Conservation (phyloP, 2,329 filamentous ascomycete species). For the Colletotrichum endophyticum region DNA sequence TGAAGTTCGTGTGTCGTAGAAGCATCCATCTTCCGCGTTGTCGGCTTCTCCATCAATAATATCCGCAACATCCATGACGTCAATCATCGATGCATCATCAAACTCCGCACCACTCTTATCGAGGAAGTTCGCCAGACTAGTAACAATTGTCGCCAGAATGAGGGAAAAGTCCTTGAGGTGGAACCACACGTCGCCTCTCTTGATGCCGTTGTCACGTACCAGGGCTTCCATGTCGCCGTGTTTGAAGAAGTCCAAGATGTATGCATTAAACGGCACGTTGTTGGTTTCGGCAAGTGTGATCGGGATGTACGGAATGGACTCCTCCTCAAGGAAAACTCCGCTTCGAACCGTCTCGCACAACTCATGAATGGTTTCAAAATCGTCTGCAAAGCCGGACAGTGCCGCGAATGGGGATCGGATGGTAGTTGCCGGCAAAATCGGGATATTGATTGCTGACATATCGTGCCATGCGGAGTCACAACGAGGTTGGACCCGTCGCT, state of each 20-base stretch:
- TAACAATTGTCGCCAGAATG: constrained; percentile 73
- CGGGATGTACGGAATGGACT: constrained; percentile 72
- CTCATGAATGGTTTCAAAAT: constrained; percentile 69
- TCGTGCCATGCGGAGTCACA: neutral
- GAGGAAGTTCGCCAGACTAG: constrained; percentile 62
- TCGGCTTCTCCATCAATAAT: constrained; percentile 43
- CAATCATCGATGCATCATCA: constrained; percentile 39
- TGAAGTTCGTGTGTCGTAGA: neutral
- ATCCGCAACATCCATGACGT: constrained; percentile 44
- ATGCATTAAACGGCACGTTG: constrained; percentile 63
- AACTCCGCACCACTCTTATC: constrained; percentile 33
- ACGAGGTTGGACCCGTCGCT: constrained; percentile 14
- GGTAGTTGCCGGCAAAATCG: constrained; percentile 40
- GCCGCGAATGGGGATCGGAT: constrained; percentile 74
- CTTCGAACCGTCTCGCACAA: constrained; percentile 69
- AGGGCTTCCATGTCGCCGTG: constrained; percentile 69
- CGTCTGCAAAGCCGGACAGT: constrained; percentile 70
- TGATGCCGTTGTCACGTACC: constrained; percentile 69
- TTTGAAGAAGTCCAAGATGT: constrained; percentile 78
- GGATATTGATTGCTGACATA: neutral
- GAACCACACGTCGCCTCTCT: constrained; percentile 74
- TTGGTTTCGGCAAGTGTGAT: constrained; percentile 61
- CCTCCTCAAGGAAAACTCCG: constrained; percentile 77
- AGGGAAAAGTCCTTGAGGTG: constrained; percentile 64
- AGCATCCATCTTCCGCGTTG: neutral